Conservation (phyloP, 2,329 filamentous ascomycete genomes). For the Pseudopyricularia cyperi region DNA sequence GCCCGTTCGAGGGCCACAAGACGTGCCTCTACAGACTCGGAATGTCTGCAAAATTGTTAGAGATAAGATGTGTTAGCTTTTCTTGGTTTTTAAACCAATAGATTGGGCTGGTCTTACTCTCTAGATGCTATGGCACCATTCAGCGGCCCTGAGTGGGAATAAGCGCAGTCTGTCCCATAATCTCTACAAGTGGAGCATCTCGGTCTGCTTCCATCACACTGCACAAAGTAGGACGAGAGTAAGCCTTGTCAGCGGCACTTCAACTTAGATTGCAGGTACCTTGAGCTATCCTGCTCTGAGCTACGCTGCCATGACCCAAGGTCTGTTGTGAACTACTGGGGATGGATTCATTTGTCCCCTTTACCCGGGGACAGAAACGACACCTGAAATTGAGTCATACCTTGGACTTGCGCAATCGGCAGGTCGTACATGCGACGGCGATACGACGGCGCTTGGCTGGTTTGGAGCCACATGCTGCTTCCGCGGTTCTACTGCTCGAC, state of each 20-base stretch:
- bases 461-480: background rate
- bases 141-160: conserved; percentile 1
- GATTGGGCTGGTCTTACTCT: background rate
- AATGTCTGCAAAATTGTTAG: conserved; percentile 2
- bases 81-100: background rate
- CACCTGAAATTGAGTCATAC: background rate
- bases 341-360: background rate
- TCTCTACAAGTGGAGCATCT: conserved; percentile 4
- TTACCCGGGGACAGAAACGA: background rate
- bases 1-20: conserved; percentile 3
- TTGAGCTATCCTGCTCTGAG: background rate
- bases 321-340: background rate
- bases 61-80: background rate
- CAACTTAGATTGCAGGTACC: background rate
- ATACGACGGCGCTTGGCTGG: background rate
- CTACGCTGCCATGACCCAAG: background rate
- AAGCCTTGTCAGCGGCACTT: background rate
- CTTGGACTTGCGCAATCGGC: background rate
- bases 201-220: conserved; percentile 6
- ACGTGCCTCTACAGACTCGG: conserved; percentile 5
- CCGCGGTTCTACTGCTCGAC: background rate
- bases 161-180: conserved; percentile 5
- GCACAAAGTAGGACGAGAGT: background rate
- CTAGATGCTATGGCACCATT: background rate
- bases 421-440: background rate